phyloP scores from a whole-genome alignment of 805 yeast genomes.

The Vanderwaltozyma polyspora region DNA sequence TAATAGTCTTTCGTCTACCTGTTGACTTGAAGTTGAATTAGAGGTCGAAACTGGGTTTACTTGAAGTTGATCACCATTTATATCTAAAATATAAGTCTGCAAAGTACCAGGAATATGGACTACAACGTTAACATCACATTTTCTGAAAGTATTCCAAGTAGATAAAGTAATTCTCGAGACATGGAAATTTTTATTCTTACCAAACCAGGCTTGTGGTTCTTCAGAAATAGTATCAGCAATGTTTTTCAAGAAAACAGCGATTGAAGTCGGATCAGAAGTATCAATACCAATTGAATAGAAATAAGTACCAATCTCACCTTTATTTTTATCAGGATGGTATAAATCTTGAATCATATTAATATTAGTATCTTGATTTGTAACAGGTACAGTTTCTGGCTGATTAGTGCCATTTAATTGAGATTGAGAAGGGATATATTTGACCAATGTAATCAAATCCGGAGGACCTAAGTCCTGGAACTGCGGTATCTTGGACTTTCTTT shows the following conservation, averaged over 20 bases:
- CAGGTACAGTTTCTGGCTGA: not conserved
- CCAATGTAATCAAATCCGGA: constrained; percentile 42
- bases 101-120: constrained; percentile 71
- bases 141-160: constrained; percentile 48
- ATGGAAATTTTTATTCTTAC: constrained; percentile 56
- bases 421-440: constrained; percentile 23
- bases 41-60: constrained; percentile 29
- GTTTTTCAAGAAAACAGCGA: constrained; percentile 63
- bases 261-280: constrained; percentile 63
- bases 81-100: constrained; percentile 32
- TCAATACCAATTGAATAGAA: constrained; percentile 68
- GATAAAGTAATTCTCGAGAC: constrained; percentile 65
- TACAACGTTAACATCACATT: constrained; percentile 57
- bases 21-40: constrained; percentile 33
- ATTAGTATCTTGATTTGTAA: constrained; percentile 1
- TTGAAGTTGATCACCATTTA: constrained; percentile 22
- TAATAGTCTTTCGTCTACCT: constrained; percentile 37
- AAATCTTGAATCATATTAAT: constrained; percentile 5
- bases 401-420: not conserved
- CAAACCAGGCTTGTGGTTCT: constrained; percentile 69
- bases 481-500: constrained; percentile 49
- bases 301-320: constrained; percentile 53
- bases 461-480: constrained; percentile 62
- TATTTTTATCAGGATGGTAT: constrained; percentile 30
- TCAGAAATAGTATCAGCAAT: constrained; percentile 53